Base-by-base conservation (phyloP, 768 basidiomycete species). In the Pleurotus ostreatus region DNA sequence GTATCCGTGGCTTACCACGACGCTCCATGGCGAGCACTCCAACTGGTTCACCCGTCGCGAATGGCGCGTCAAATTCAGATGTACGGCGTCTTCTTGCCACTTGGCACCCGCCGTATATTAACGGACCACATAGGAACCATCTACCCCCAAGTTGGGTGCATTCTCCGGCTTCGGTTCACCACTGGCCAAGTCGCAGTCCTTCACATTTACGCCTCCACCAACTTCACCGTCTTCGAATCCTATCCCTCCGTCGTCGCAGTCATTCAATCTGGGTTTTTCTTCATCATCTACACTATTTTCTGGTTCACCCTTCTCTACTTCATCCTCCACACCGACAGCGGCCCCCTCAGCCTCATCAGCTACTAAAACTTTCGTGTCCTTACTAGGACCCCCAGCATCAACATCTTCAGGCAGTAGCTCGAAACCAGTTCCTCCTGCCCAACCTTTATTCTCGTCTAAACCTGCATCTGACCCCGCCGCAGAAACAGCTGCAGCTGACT, bases 1-100 rank as follows among this genome's bases (percentile, higher is more conserved):
- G 89, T 64, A 89, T 91, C 67, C 80, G 79, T 49, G 81, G 70
- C 22, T 70, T 91, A 23, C 89, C 89, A 0, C 85, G 82, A 62
- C 74, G 74, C 67, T 66, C 64, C 55, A 60, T 66, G 53, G 57
- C 62, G 55, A 59, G 62, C 16, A 59, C 59, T 57, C 56, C 68
- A 26, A 57, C 66, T 23, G 51, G 59, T 16, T 62, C 65, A n/a
- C 65, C 65, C 56, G 58, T 68, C 58, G 63, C 66, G 61, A 60
- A 54, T 53, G 58, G 60, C 48, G 63, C 63, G 61, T 59, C 55
- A 26, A 20, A 37, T 51, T 13, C 60, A 38, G 63, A 62, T 41
- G 62, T 68, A 41, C 11, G 60, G 59, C 18, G 59, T 48, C 23
- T 25, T 57, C 9, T 55, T 53, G 23, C 55, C n/a, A 46, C 44